Base-by-base conservation (phyloP, 139 green algal genomes). In the Chlamydomonas incerta region DNA sequence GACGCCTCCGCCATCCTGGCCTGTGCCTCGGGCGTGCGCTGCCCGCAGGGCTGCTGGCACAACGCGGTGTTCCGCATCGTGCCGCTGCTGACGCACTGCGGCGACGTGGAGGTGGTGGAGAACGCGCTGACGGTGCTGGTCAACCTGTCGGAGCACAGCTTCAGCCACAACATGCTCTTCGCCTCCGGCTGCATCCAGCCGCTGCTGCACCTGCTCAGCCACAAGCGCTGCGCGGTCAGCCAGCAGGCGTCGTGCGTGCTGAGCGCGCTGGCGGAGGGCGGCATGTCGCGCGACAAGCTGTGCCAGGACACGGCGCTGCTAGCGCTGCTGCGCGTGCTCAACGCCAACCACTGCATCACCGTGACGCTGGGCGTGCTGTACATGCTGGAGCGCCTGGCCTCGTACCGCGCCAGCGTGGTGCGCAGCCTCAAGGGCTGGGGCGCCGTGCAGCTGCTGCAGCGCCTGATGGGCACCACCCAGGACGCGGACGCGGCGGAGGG, bases 291-390 rank as follows among this genome's bases (percentile, higher is more conserved):
- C 31, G 84, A 85, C 34, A 82, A 88, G 74, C 84, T 88, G 37
- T 80, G 84, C 60, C 84, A 88, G 84, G 84, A 85, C 33, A 74
- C 75, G 34, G 75, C 84, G 33, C 74, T 88, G 50, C 26, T 88
- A 60, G 74, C 84, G 26, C 65, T 88, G 84, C 55, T 88, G 75
- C 67, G 84, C 35, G 67, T 76, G 31, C 84, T 88, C 66, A 75
- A 88, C 18, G 52, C 35, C 34, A 81, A 79, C 50, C 74, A 80
- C 67, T 77, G 79, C 84, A 75, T 85, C 17, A 69, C 74, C 23
- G 84, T 88, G 17, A 79, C 74, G 13, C 74, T 88, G 3, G 83
- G 5, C 34, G 77, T 83, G 41, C 66, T 88, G 67, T 88, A 84
- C 84, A 88, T 81, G 35, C 84, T 88, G 34, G 81, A 66, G 21